Conservation (phyloP, 2,329 filamentous ascomycete genomes). For the Penicillium glabrum region DNA sequence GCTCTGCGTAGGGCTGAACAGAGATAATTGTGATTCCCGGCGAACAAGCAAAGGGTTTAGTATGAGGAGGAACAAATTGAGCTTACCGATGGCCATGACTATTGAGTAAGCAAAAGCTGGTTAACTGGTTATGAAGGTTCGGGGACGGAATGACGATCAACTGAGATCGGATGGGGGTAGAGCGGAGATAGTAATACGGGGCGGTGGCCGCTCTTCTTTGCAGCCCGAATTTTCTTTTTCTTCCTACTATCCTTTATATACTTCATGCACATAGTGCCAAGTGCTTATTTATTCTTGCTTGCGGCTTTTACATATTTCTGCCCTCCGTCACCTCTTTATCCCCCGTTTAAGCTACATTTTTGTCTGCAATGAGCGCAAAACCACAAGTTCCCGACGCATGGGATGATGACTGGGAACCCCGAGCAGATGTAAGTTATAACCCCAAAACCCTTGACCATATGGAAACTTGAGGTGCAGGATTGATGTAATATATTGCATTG, state of each 20-base stretch:
- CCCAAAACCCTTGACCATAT: background rate
- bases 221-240: constrained; percentile 23
- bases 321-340: background rate
- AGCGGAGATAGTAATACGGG: constrained; percentile 13
- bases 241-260: constrained; percentile 6
- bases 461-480: background rate
- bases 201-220: constrained; percentile 15
- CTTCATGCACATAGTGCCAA: constrained; percentile 10
- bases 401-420: constrained; percentile 86
- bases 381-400: constrained; percentile 73
- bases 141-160: background rate
- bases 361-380: constrained; percentile 42
- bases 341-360: constrained; percentile 1
- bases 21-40: background rate
- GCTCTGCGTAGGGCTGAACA: background rate
- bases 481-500: background rate
- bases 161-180: background rate
- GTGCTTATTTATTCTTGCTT: background rate
- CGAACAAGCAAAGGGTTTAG: background rate
- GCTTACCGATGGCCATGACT: constrained; percentile 26
- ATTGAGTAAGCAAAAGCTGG: background rate
- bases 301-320: background rate
- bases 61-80: background rate
- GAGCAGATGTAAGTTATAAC: constrained; percentile 64
- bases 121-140: background rate